Evolutionary conservation across 2,329 filamentous ascomycete species (phyloP), one percentile per base, ranked within the genome.

Genomic region (Colletotrichum sp.): DNA sequence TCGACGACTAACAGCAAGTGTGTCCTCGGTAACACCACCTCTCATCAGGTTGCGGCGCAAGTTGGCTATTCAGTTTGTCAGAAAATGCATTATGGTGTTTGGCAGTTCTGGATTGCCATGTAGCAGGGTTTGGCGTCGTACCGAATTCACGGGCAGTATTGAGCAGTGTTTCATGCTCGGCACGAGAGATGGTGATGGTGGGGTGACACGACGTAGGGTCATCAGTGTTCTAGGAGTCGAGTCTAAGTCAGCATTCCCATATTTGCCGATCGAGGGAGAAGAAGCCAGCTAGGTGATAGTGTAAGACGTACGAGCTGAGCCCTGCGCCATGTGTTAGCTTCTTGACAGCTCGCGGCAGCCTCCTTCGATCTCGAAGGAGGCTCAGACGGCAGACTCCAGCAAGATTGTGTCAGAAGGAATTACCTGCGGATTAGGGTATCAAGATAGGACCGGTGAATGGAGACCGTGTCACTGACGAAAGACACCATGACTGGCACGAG

Each of bases 381-480:
- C 57, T 58, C 15, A 34, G 36, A 66, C 38, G 27, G 43, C 13
- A 54, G 36, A n/a, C 29, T 31, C 16, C 38, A 54, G 59, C 33
- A 27, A 51, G 55, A 70, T 61, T 61, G 36, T 36, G 54, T 29
- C 31, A 21, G 31, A 18, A 55, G 15, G 21, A 70, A 87, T 84
- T 82, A 93, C 92, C 90, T 89, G 79, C 88, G 87, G 67, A 92
- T 79, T 61, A 93, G 84, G 71, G 90, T 89, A 78, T 93, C 88
- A 77, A 93, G 90, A 82, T 93, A 90, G 64, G 83, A 81, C 78
- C 88, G 90, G 75, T 90, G 89, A 76, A 93, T 87, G 12, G 90
- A 75, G 72, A 68, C 68, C 29, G 59, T 65, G 63, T 74, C 68
- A 61, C 62, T 38, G 31, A 57, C 64, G 21, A 75, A 71, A 58